phyloP scores from a whole-genome alignment of 306 rosid genomes.

The Pueraria montana region DNA sequence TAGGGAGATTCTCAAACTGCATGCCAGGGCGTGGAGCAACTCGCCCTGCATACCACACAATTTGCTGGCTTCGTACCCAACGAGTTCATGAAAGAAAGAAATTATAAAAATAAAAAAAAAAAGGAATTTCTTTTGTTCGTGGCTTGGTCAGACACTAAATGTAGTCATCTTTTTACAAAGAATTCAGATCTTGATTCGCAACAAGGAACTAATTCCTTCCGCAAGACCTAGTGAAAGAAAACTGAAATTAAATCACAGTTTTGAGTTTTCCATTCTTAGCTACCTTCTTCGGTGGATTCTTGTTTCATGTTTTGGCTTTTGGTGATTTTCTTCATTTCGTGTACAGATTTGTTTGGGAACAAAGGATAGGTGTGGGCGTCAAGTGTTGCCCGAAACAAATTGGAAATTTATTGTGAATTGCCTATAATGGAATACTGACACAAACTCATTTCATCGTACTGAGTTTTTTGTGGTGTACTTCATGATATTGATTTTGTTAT shows the following conservation, averaged over 20 bases:
- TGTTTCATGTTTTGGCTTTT: not conserved
- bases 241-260: not conserved
- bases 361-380: not conserved
- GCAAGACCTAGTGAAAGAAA: not conserved
- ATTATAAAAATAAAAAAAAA: too few relatives aligned
- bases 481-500: too few relatives aligned
- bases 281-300: not conserved
- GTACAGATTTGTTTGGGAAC: conserved; percentile 7
- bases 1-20: conserved; percentile 74
- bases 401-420: not conserved
- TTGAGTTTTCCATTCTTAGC: not conserved
- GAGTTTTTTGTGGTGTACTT: not conserved
- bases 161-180: too few relatives aligned
- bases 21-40: conserved; percentile 67
- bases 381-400: not conserved
- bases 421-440: not conserved
- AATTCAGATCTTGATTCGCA: too few relatives aligned
- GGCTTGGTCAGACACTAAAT: too few relatives aligned
- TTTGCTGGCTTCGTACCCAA: conserved; percentile 63
- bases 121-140: not conserved
- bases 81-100: conserved; percentile 14
- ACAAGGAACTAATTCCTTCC: not conserved
- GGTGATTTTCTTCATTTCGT: not conserved
- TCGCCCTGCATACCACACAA: conserved; percentile 68
- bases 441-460: not conserved